phyloP scores from a whole-genome alignment of 176 grass and related monocot species.

The Oryza coarctata region DNA sequence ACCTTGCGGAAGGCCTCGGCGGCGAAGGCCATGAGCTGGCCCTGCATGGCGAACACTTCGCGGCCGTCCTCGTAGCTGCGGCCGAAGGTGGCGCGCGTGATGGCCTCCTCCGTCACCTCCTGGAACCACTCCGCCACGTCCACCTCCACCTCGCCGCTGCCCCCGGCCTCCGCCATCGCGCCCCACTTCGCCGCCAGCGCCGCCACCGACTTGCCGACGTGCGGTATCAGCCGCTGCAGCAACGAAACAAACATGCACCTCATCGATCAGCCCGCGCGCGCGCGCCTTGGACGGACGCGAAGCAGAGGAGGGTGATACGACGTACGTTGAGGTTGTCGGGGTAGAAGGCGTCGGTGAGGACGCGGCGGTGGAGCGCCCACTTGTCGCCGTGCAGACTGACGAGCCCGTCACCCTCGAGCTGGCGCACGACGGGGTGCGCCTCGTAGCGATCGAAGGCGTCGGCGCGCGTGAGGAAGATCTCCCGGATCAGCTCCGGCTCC shows the following conservation, averaged over 20 bases:
- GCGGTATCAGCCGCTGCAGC: conserved; percentile 68
- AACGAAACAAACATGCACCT: neutral
- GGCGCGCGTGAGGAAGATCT: conserved; percentile 68
- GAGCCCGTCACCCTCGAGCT: conserved; percentile 87
- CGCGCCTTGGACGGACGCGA: neutral
- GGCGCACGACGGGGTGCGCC: conserved; percentile 72
- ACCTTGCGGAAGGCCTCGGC: conserved; percentile 87
- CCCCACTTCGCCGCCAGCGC: conserved; percentile 57
- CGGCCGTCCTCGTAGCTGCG: conserved; percentile 74
- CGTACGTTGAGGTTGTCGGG: conserved; percentile 81
- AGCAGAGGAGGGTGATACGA: neutral
- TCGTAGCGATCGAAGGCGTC: conserved; percentile 84
- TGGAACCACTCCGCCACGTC: conserved; percentile 90
- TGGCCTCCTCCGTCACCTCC: conserved; percentile 69
- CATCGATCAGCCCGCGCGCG: neutral
- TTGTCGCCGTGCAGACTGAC: conserved; percentile 74
- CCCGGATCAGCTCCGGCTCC: conserved; percentile 77
- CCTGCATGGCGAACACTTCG: conserved; percentile 69
- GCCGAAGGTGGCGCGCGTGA: conserved; percentile 66
- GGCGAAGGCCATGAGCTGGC: conserved; percentile 68
- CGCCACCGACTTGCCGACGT: conserved; percentile 58
- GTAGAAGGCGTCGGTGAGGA: conserved; percentile 66
- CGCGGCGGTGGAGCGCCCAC: conserved; percentile 84
- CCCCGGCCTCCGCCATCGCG: conserved; percentile 41
- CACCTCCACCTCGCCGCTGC: conserved; percentile 67